These are phyloP conservation scores for Fusarium robinianum DNA, from an alignment of 2,329 filamentous ascomycete species.

Conservation along the genomic window DNA sequence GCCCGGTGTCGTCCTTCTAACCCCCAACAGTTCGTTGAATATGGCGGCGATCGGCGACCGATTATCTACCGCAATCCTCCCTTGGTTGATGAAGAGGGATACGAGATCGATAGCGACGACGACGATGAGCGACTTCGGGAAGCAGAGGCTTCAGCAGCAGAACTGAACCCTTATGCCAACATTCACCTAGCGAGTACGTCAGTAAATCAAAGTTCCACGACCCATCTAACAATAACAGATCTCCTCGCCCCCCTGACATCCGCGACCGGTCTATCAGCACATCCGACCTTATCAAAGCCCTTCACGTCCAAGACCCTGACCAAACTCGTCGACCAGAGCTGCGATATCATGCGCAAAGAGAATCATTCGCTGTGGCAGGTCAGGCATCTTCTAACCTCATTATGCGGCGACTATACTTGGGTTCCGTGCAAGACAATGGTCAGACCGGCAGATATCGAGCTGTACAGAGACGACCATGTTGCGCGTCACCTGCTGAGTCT, in stretches of 20 bases:
- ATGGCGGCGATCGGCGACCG: constrained; percentile 71
- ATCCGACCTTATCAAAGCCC: constrained; percentile 74
- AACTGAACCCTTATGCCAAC: constrained; percentile 75
- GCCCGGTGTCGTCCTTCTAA: constrained; percentile 27
- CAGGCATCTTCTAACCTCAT: constrained; percentile 71
- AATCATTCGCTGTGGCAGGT: constrained; percentile 73
- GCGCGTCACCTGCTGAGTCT: constrained; percentile 43
- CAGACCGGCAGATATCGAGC: constrained; percentile 57
- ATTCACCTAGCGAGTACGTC: constrained; percentile 71
- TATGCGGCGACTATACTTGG: constrained; percentile 77
- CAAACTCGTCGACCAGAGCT: constrained; percentile 70
- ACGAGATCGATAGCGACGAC: constrained; percentile 73
- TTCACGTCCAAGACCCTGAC: constrained; percentile 76
- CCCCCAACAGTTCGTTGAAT: constrained; percentile 65
- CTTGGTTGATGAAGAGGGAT: constrained; percentile 77
- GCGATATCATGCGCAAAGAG: constrained; percentile 74
- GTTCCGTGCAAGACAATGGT: constrained; percentile 63
- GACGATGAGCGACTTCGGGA: constrained; percentile 67
- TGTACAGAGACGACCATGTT: constrained; percentile 57
- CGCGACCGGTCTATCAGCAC: constrained; percentile 73
- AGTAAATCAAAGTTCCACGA: constrained; percentile 3
- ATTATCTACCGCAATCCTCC: constrained; percentile 77
- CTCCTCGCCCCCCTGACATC: constrained; percentile 76
- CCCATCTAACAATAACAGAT: constrained; percentile 52
- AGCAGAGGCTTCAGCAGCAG: constrained; percentile 64